These are phyloP conservation scores for Secale cereale DNA, from an alignment of 176 grass and related monocot genomes.

Conservation along the genomic window DNA sequence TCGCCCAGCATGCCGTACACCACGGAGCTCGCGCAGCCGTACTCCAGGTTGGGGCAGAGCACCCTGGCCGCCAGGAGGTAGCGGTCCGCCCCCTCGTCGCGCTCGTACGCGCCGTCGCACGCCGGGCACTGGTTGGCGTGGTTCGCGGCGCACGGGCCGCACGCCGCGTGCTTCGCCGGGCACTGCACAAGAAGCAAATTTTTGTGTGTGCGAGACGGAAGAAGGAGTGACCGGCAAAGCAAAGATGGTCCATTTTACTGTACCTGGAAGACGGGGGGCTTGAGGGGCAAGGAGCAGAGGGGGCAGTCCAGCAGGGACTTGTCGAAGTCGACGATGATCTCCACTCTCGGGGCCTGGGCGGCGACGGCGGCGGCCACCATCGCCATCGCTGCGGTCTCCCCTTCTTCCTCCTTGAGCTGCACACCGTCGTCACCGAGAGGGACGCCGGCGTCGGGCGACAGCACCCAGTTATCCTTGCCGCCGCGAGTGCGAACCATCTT, in stretches of 20 bases:
- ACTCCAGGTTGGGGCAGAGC: slow-evolving; percentile 11
- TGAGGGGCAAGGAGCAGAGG: background rate
- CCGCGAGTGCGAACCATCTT: no score
- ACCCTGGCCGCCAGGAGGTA: slow-evolving; percentile 12
- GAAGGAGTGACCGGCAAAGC: no score
- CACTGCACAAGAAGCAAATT: background rate
- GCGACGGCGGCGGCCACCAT: background rate
- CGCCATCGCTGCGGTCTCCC: no score
- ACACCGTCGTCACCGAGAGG: no score
- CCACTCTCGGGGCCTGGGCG: background rate
- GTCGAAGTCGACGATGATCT: background rate
- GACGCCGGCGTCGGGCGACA: no score
- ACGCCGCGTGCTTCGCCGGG: background rate
- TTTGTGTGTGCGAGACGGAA: no score
- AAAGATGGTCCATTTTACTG: no score
- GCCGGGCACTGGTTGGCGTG: background rate
- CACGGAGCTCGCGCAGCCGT: background rate
- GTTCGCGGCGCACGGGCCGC: background rate
- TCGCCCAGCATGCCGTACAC: background rate
- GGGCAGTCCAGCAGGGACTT: background rate
- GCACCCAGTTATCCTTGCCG: no score
- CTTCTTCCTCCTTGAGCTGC: no score
- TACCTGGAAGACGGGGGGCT: background rate
- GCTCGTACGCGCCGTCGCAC: background rate
- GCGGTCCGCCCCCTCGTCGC: background rate